A percentile compares a stretch with the other conserved stretches of the same genome.
Evolutionary conservation across 371 early-diverging fungal species (phyloP).

Genomic region (Actinomortierella ambigua): DNA sequence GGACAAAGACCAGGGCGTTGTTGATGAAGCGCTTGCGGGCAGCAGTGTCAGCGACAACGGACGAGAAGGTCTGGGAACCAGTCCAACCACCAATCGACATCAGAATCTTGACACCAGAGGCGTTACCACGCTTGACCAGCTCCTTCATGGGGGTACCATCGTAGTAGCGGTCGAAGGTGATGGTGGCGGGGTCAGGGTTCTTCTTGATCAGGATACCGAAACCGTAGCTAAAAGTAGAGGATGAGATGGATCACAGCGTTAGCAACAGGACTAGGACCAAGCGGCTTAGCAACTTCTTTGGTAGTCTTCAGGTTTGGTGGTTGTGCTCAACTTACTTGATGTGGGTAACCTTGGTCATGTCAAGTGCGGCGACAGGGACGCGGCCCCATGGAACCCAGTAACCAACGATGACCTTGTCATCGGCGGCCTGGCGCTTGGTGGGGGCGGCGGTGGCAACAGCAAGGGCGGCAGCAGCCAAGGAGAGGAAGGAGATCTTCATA

Average conservation of each 20-base stretch:
- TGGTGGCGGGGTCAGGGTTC: slow-evolving; percentile 16
- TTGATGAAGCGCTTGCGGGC: slow-evolving; percentile 60
- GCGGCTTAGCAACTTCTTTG: background rate
- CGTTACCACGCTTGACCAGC: slow-evolving; percentile 57
- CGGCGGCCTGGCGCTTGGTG: slow-evolving; percentile 9
- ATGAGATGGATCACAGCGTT: background rate
- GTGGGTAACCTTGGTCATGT: slow-evolving; percentile 62
- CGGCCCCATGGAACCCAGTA: slow-evolving; percentile 70
- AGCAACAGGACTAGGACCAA: background rate
- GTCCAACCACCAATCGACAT: slow-evolving; percentile 84
- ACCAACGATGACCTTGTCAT: slow-evolving; percentile 39
- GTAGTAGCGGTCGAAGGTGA: slow-evolving; percentile 38
- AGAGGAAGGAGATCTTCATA: slow-evolving; percentile 32
- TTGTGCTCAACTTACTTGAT: slow-evolving; percentile 61
- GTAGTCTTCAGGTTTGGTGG: slow-evolving; percentile 8
- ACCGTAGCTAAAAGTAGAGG: slow-evolving; percentile 1
- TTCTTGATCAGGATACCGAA: slow-evolving; percentile 37
- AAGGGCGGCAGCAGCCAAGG: slow-evolving; percentile 26
- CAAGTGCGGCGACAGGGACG: slow-evolving; percentile 52
- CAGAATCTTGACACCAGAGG: slow-evolving; percentile 63
- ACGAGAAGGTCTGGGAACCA: slow-evolving; percentile 68
- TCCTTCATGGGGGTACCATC: slow-evolving; percentile 48
- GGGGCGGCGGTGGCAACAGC: slow-evolving; percentile 15
- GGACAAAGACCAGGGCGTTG: slow-evolving; percentile 43
- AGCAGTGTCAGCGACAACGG: slow-evolving; percentile 52